phyloP scores from a whole-genome alignment of 2,329 filamentous ascomycete genomes.

The Tolypocladium ovalisporum region DNA sequence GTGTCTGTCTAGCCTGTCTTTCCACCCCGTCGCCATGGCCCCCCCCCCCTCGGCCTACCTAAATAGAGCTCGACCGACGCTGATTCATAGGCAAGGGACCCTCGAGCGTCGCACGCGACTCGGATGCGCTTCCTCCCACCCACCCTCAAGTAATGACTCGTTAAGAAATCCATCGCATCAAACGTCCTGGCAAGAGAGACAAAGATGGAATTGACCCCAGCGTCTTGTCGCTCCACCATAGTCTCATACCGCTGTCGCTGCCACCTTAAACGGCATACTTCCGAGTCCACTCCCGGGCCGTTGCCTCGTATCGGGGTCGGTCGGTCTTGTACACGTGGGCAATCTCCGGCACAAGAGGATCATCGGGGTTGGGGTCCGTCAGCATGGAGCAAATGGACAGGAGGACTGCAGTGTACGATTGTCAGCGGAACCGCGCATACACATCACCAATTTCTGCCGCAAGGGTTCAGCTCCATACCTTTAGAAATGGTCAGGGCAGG shows the following conservation, averaged over 20 bases:
- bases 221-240: slow-evolving; percentile 12
- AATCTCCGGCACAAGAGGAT: slow-evolving; percentile 96
- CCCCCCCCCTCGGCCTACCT: slow-evolving; percentile 15
- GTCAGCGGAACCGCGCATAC: slow-evolving; percentile 1
- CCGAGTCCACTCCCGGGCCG: slow-evolving; percentile 94
- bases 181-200: slow-evolving; percentile 4
- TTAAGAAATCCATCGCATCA: background rate
- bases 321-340: slow-evolving; percentile 99
- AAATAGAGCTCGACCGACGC: slow-evolving; percentile 11
- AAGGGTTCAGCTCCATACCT: slow-evolving; percentile 45
- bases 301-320: slow-evolving; percentile 88
- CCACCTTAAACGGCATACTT: slow-evolving; percentile 82
- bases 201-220: slow-evolving; percentile 15
- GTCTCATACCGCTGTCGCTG: slow-evolving; percentile 1
- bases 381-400: slow-evolving; percentile 99
- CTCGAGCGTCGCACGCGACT: background rate
- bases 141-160: slow-evolving; percentile 2
- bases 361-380: slow-evolving; percentile 98
- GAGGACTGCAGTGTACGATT: slow-evolving; percentile 50
- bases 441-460: background rate
- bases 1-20: slow-evolving; percentile 24
- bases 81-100: slow-evolving; percentile 1
- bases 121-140: background rate
- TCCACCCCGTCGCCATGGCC: slow-evolving; percentile 13
- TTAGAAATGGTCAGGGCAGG: slow-evolving; percentile 97